Percentiles rank a stretch among this genome's conserved stretches.
phyloP scores from a whole-genome alignment of 208 protist genomes.

The Wallacemonas sp. region DNA sequence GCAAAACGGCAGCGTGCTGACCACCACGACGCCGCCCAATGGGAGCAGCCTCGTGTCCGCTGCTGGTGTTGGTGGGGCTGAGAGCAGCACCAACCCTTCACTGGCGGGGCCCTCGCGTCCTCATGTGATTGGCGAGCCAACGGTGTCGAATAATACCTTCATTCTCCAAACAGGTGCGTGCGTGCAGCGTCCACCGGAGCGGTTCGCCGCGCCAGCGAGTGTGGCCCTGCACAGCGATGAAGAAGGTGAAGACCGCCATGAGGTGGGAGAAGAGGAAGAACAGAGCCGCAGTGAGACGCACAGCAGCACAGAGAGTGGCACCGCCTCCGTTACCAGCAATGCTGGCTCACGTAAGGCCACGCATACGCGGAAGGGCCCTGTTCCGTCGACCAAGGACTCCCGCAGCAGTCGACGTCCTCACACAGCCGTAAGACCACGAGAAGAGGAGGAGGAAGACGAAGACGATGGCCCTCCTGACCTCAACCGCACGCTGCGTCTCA shows the following conservation, averaged over 20 bases:
- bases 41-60: no score
- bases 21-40: not conserved
- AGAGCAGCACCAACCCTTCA: no score
- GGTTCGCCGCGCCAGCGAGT: not conserved
- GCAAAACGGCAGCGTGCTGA: not conserved
- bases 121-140: not conserved
- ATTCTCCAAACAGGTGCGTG: slow-evolving; percentile 3
- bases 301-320: not conserved
- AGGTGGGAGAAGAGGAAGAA: no score
- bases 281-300: not conserved
- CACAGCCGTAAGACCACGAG: not conserved
- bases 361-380: no score
- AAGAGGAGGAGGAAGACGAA: not conserved
- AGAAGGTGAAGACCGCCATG: no score
- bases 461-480: not conserved
- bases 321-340: no score
- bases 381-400: no score
- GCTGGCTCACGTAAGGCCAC: no score
- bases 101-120: not conserved
- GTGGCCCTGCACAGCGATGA: not conserved
- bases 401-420: not conserved
- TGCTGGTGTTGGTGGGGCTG: no score
- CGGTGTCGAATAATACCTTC: slow-evolving; percentile 10
- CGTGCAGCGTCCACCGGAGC: slow-evolving; percentile 9
- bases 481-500: slow-evolving; percentile 6